Percentiles rank a stretch among this genome's conserved stretches.
Conservation (phyloP, 331 rosid genomes). For the Prunus yedoensis region DNA sequence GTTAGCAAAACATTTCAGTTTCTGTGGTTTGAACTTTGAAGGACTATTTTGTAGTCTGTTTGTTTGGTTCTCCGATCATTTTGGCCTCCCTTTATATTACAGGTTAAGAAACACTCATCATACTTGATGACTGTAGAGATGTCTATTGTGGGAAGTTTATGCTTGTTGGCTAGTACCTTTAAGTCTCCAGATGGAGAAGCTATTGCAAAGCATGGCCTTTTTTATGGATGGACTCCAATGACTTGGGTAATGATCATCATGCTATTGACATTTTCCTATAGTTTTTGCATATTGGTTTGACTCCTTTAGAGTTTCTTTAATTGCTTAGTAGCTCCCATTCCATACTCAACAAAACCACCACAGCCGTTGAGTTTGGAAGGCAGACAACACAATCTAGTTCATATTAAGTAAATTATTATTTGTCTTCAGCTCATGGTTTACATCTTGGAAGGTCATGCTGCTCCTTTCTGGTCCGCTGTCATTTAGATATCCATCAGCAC, state of each 20-base stretch:
- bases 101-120: slow-evolving; percentile 96
- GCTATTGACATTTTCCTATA: not conserved
- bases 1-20: slow-evolving; percentile 42
- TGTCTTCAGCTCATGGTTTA: not conserved
- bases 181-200: slow-evolving; percentile 97
- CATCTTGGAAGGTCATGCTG: not conserved
- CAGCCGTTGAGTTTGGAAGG: not conserved
- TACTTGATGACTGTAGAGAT: slow-evolving; percentile 96
- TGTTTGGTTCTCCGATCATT: slow-evolving; percentile 11
- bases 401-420: not conserved
- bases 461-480: not conserved
- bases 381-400: not conserved
- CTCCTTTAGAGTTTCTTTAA: not conserved
- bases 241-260: slow-evolving; percentile 61
- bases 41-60: slow-evolving; percentile 4
- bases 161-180: slow-evolving; percentile 68
- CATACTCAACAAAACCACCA: not conserved
- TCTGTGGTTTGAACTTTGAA: slow-evolving; percentile 2
- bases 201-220: slow-evolving; percentile 68
- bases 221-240: slow-evolving; percentile 82
- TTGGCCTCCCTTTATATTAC: slow-evolving; percentile 28
- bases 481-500: not conserved
- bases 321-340: not conserved
- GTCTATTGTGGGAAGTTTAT: slow-evolving; percentile 89
- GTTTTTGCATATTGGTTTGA: not conserved